Evolutionary conservation across 2,329 filamentous ascomycete species (phyloP), one percentile per base, ranked within the genome.

Genomic region (Stenocarpella maydis): DNA sequence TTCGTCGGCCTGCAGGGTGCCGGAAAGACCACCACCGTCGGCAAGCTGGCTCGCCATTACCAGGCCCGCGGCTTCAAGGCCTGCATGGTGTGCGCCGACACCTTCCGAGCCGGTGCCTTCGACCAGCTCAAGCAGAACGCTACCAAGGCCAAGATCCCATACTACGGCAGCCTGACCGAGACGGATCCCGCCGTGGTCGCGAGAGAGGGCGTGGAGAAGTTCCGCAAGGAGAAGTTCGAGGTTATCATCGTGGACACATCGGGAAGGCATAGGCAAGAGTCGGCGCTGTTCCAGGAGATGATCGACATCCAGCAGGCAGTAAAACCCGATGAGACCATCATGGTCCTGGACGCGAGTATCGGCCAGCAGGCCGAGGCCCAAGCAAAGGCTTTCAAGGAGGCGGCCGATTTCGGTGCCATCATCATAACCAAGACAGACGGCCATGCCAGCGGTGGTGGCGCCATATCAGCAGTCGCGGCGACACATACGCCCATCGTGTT

Each of bases 381-480:
- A 79, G 94, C 94, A 65, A 91, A 97, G 76, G 96, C 96, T 0
- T 99, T 99, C 88, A 99, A 99, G 80, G 94, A 97, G 74, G 93
- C 95, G 0, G 95, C 96, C 41, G 94, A 98, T 79, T 99, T 98
- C 75, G 96, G 96, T 77, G 94, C 96, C 73, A 99, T 99, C 76
- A 97, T 99, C 77, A 98, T 99, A 78, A 99, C 96, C 65, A 99
- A 99, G 84, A 98, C 95, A 0, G 96, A 99, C 78, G 96, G 96
- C 73, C 94, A 97, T 74, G 96, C 96, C 1, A 93, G 93, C 55
- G 96, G 96, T 75, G 96, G 96, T 85, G 96, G 96, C 83, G 96
- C 96, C 71, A 99, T 99, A 69, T 98, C 95, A 4, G 96, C 96
- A 12, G 96, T 99, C 69, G 96, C 96, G 1, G 96, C 96, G 2